Evolutionary conservation across 1,139 yeast species (phyloP).

Genomic region (Magnusiomyces paraingens): DNA sequence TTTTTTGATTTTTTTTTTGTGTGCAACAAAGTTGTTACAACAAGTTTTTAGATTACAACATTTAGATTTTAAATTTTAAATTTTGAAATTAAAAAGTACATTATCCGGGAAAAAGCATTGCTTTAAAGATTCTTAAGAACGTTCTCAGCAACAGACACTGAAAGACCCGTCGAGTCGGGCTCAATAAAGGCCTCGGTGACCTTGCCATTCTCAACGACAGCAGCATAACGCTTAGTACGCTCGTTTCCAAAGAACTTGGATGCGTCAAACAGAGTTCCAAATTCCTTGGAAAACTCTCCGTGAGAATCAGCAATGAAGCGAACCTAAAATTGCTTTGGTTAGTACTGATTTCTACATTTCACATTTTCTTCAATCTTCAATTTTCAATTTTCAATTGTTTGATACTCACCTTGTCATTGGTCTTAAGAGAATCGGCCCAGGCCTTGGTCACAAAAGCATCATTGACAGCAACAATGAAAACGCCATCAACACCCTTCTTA

Average conservation of each 20-base stretch:
- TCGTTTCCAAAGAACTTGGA: conserved; percentile 63
- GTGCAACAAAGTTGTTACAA: too few species aligned
- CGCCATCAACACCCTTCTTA: conserved; percentile 53
- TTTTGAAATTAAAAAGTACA: too few species aligned
- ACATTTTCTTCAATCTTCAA: background rate
- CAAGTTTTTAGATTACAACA: too few species aligned
- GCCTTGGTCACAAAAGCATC: conserved; percentile 82
- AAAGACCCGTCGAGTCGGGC: conserved; percentile 72
- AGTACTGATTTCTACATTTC: too few species aligned
- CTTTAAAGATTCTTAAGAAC: conserved; percentile 33
- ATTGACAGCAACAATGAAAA: conserved; percentile 71
- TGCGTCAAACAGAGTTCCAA: conserved; percentile 68
- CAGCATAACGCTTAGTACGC: conserved; percentile 72
- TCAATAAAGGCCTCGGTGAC: conserved; percentile 64
- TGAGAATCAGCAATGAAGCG: conserved; percentile 70
- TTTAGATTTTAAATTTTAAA: too few species aligned
- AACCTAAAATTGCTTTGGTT: conserved; percentile 33
- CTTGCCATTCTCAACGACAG: conserved; percentile 65
- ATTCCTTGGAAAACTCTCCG: conserved; percentile 59
- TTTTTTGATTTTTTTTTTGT: too few species aligned
- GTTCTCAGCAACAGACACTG: conserved; percentile 46
- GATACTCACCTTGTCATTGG: conserved; percentile 14
- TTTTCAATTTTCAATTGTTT: background rate
- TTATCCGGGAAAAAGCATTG: too few species aligned
- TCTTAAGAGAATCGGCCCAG: conserved; percentile 50